Evolutionary conservation across 306 rosid genomes (phyloP).

Genomic region (Prunus kanzakura): DNA sequence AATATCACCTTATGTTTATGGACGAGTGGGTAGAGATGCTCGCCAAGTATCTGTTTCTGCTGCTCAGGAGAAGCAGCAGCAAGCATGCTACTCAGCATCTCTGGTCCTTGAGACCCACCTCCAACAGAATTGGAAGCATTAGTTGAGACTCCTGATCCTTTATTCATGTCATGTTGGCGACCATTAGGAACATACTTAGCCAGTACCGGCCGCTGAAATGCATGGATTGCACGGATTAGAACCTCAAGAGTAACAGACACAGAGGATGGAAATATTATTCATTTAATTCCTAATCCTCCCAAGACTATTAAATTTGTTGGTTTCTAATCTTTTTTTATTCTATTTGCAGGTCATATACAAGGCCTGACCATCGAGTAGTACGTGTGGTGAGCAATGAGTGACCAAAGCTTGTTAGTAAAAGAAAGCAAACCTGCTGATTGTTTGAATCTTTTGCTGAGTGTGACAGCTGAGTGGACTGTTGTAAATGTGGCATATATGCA

Average conservation of each 20-base stretch:
- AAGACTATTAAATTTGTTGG: background rate
- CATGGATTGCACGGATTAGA: constrained; percentile 20
- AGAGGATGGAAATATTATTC: background rate
- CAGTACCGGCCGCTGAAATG: constrained; percentile 50
- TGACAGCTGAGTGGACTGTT: constrained; percentile 35
- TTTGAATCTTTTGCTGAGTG: constrained; percentile 44
- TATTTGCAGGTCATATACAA: background rate
- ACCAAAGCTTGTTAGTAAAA: background rate
- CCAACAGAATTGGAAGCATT: constrained; percentile 45
- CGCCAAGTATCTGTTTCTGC: constrained; percentile 82
- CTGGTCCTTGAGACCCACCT: constrained; percentile 48
- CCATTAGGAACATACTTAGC: constrained; percentile 48
- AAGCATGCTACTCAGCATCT: constrained; percentile 69
- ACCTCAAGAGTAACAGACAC: background rate
- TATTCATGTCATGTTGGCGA: constrained; percentile 46
- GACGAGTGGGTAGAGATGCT: constrained; percentile 64
- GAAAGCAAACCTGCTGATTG: constrained; percentile 58
- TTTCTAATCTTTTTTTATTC: background rate
- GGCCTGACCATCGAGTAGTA: background rate
- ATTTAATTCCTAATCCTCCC: background rate
- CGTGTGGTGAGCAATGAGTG: background rate
- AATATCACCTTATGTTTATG: constrained; percentile 53
- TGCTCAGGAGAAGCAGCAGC: constrained; percentile 68
- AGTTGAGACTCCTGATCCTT: constrained; percentile 53
- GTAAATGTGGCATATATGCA: constrained; percentile 40